These are phyloP conservation scores for Bruguiera gymnorhiza DNA, from an alignment of 345 rosid species.

Conservation along the genomic window DNA sequence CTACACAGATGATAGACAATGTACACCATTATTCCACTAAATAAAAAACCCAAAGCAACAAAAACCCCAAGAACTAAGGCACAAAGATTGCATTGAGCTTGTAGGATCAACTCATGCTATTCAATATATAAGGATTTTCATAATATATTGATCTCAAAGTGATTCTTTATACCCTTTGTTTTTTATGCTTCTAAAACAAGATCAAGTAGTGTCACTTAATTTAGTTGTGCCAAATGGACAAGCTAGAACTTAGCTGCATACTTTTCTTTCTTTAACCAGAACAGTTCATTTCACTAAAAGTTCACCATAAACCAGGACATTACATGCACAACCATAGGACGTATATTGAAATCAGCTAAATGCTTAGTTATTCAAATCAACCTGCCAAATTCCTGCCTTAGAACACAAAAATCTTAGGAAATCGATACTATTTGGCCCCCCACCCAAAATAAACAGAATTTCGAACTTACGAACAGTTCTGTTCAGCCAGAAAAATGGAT, in stretches of 20 bases:
- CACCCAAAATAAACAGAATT: too few relatives aligned
- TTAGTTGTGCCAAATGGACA: neutral
- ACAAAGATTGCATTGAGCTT: neutral
- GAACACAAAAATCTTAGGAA: neutral
- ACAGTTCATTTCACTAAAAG: neutral
- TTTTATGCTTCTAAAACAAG: neutral
- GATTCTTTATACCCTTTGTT: neutral
- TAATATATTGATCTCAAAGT: neutral
- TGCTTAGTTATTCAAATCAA: neutral
- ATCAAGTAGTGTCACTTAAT: neutral
- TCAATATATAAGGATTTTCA: neutral
- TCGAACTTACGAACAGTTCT: too few relatives aligned
- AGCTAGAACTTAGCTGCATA: neutral
- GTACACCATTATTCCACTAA: neutral
- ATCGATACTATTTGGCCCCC: neutral
- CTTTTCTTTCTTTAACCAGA: neutral
- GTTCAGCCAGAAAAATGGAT: too few relatives aligned
- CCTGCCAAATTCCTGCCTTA: neutral
- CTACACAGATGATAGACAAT: neutral
- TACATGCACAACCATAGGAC: neutral
- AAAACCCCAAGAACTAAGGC: neutral
- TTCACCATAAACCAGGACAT: too few relatives aligned
- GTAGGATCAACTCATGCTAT: neutral
- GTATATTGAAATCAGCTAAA: neutral
- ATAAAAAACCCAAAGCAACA: neutral